Evolutionary conservation across 2,329 filamentous ascomycete genomes (phyloP), one percentile per base, ranked within the genome.

Genomic region (Colletotrichum sp.): DNA sequence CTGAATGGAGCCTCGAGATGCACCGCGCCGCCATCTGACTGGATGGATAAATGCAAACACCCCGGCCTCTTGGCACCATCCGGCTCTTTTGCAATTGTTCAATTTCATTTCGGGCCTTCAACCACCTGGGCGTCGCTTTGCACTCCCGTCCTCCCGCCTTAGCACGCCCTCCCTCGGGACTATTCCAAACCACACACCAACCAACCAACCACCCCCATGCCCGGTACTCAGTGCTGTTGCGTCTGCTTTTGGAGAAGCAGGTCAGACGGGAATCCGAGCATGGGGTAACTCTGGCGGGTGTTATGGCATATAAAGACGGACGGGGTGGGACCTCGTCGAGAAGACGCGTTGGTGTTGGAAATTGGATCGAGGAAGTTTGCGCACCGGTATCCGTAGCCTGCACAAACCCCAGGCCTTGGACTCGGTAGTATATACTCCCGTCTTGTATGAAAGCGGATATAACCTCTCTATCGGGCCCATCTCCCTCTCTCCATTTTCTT

Each of bases 41-140:
- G 74, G 70, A 73, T 59, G 74, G 74, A 73, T 76, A 76, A 76
- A 76, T 76, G 64, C 48, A 34, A 28, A 62, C 28, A 44, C 69
- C 63, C 68, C 39, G 55, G 52, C 22, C 18, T 22, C 55, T 69
- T 63, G 64, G 71, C 59, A 32, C 15, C 44, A 26, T 59, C 39
- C 73, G 64, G 73, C 70, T 74, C 70, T 39, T 36, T 55, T 52
- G 63, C 36, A 13, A 62, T 22, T 22, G 64, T 26, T 34, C 60
- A 71, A 52, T 75, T 44, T 68, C 60, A 76, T 52, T 76, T 76
- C 75, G 75, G 75, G 75, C 75, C 75, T 70, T 76, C 75, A 75
- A 30, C 66, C 32, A 70, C 60, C 64, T 73, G 70, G 48, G 57
- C 34, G 34, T 48, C 59, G 74, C 74, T 65, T 75, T 64, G 24